These are phyloP conservation scores for Antrodiella citrinella DNA, from an alignment of 768 basidiomycete species.

Conservation along the genomic window DNA sequence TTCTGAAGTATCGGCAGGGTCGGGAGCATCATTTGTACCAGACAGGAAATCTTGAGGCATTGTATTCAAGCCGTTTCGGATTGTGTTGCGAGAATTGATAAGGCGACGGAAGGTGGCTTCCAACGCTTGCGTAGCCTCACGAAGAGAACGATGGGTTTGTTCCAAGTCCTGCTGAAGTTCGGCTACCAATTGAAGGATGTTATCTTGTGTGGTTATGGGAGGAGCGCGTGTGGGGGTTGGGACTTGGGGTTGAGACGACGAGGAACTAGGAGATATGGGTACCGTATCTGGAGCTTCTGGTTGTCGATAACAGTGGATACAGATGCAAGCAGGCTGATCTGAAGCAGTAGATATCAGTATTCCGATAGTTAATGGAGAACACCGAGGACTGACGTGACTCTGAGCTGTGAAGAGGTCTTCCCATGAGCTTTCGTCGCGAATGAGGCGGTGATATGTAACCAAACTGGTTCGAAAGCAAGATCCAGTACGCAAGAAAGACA, in stretches of 20 bases:
- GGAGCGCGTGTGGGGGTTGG: too few relatives aligned
- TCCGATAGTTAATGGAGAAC: background rate
- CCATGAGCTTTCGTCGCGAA: slow-evolving; percentile 14
- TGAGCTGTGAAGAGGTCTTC: slow-evolving; percentile 12
- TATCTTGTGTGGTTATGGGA: background rate
- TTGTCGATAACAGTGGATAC: background rate
- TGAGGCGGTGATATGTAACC: too few relatives aligned
- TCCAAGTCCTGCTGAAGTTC: background rate
- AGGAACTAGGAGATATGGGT: background rate
- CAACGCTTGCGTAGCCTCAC: background rate
- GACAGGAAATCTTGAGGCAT: background rate
- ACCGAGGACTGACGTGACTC: slow-evolving; percentile 6
- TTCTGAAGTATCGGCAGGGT: background rate
- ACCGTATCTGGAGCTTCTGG: background rate
- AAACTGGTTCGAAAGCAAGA: background rate
- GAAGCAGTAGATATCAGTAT: slow-evolving; percentile 2
- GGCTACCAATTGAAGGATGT: background rate
- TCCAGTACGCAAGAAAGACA: background rate
- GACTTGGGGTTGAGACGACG: background rate
- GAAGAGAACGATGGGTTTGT: background rate
- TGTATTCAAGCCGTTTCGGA: background rate
- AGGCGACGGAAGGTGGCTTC: background rate
- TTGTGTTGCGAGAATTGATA: background rate
- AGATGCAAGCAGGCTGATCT: slow-evolving; percentile 6
- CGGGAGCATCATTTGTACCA: background rate